Evolutionary conservation across 2,329 filamentous ascomycete species (phyloP).

Genomic region (Hypoxylon sp.): DNA sequence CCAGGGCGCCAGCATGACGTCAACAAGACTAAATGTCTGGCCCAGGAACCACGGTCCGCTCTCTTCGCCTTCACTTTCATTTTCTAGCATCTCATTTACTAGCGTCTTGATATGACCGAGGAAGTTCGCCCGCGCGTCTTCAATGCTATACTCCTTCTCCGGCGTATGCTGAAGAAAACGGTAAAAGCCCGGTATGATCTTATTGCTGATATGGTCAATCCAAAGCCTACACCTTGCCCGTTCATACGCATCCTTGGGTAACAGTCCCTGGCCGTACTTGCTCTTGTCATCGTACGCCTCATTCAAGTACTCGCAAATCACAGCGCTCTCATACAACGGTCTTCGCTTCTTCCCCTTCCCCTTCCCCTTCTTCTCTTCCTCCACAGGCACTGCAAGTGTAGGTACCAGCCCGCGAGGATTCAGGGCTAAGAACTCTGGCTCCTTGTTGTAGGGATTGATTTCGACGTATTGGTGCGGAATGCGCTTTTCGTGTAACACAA

Average conservation of each 20-base stretch:
- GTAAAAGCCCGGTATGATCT: conserved; percentile 80
- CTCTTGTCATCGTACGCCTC: conserved; percentile 71
- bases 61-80: conserved; percentile 37
- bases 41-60: conserved; percentile 78
- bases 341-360: conserved; percentile 56
- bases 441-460: conserved; percentile 85
- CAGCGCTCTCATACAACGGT: conserved; percentile 79
- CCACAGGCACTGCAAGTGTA: conserved; percentile 69
- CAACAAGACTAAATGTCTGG: conserved; percentile 74
- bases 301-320: conserved; percentile 83
- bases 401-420: conserved; percentile 85
- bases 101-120: conserved; percentile 72
- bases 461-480: conserved; percentile 83
- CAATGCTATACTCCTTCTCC: conserved; percentile 64
- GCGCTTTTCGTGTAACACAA: conserved; percentile 79
- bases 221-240: conserved; percentile 77
- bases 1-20: conserved; percentile 81
- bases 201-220: conserved; percentile 78
- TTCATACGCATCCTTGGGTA: conserved; percentile 74
- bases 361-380: conserved; percentile 32
- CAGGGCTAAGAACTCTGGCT: conserved; percentile 74
- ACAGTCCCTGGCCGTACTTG: conserved; percentile 63
- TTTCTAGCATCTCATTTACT: conserved; percentile 68
- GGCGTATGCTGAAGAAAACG: conserved; percentile 70
- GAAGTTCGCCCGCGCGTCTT: conserved; percentile 71